Percentiles rank a stretch among this genome's conserved stretches.
These are phyloP conservation scores for Parastagonospora avenae DNA, from an alignment of 2,329 filamentous ascomycete species.

Conservation along the genomic window DNA sequence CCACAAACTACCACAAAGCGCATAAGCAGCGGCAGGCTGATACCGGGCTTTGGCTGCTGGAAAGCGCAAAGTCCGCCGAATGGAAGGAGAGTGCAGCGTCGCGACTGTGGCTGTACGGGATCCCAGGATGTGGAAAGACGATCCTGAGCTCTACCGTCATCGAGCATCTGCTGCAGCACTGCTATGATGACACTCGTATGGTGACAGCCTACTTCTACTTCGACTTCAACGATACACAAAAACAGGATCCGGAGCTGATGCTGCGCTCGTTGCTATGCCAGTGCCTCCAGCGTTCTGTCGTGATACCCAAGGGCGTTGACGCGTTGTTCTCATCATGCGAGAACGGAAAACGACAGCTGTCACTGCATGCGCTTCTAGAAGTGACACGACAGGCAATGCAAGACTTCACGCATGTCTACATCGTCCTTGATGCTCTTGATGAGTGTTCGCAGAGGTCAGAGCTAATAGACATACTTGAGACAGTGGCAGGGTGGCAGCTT, in stretches of 20 bases:
- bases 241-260: slow-evolving; percentile 28
- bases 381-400: slow-evolving; percentile 30
- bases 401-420: slow-evolving; percentile 12
- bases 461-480: slow-evolving; percentile 19
- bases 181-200: slow-evolving; percentile 6
- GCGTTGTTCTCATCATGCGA: slow-evolving; percentile 25
- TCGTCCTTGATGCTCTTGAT: slow-evolving; percentile 30
- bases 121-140: slow-evolving; percentile 20
- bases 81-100: slow-evolving; percentile 11
- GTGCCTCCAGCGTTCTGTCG: slow-evolving; percentile 31
- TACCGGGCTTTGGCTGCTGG: slow-evolving; percentile 23
- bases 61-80: slow-evolving; percentile 1
- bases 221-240: slow-evolving; percentile 38
- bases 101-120: too few relatives aligned
- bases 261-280: slow-evolving; percentile 20
- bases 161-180: slow-evolving; percentile 18
- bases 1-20: slow-evolving; percentile 14
- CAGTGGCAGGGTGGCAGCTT: slow-evolving; percentile 18
- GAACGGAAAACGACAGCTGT: slow-evolving; percentile 28
- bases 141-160: slow-evolving; percentile 24
- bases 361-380: slow-evolving; percentile 18
- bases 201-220: slow-evolving; percentile 24
- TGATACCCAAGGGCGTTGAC: slow-evolving; percentile 26
- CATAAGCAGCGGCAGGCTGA: slow-evolving; percentile 8
- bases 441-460: slow-evolving; percentile 21